Base-by-base conservation (phyloP, 2,329 filamentous ascomycete species). In the Fusarium virguliforme region DNA sequence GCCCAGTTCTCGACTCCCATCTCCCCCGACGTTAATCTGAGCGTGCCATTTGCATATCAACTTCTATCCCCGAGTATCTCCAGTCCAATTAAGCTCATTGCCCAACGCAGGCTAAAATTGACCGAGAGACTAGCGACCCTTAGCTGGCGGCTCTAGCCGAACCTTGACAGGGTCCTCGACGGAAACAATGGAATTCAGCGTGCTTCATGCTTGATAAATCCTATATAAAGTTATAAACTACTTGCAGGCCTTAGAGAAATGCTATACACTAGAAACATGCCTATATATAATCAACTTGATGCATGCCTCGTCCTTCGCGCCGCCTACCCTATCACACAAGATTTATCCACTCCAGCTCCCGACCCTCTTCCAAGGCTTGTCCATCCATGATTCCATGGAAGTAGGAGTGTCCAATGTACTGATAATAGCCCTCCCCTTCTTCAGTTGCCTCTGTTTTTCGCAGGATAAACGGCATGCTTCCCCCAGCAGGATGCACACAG, bases 241-340 rank as follows among this genome's bases (percentile, higher is more conserved):
- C 46, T 50, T 30, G 6, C 6, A 50, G 26, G 9, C 3, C 4
- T 4, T 8, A 1, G 8, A 18, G 9, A 50, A 18, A 8, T 32
- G 15, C 3, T 12, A 18, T 50, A 32, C 28, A 15, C 8, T 50
- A 1, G 30, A 50, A 32, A 18, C 26, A 7, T 18, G 12, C 6
- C 4, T 8, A 3, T 18, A 13, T 4, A 5, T 9, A 9, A 2
- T 7, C 5, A 18, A 13, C 12, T 9, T 3, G 6, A 8, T 18
- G 26, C 46, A 13, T 50, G 18, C n/a, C 15, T 18, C 18, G 2
- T 32, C 9, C 9, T 12, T 32, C 46, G n/a, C 26, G 30, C 18
- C n/a, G 46, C n/a, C 9, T 50, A 50, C 46, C 46, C 46, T 30
- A 32, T 50, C 28, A 82, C 77, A 3, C 81, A 8, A 50, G n/a